These are phyloP conservation scores for Fragaria ananassa DNA, from an alignment of 306 rosid genomes.

Conservation along the genomic window DNA sequence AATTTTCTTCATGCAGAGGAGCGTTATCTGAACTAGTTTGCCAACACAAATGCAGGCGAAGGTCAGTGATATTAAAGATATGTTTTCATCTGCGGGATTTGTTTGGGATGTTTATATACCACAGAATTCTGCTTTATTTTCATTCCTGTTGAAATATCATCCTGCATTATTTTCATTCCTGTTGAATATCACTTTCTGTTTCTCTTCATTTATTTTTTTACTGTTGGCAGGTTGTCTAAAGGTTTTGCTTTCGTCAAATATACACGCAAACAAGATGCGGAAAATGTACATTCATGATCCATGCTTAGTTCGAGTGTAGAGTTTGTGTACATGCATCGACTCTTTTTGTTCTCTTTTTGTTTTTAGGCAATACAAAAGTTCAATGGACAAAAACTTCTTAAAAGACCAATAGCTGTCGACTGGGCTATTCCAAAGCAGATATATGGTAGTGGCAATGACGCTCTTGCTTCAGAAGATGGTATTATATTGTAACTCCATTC, in stretches of 20 bases:
- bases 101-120: conserved; percentile 93
- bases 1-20: conserved; percentile 25
- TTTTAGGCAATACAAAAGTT: conserved; percentile 71
- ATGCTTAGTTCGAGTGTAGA: conserved; percentile 16
- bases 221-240: conserved; percentile 70
- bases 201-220: neutral
- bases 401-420: conserved; percentile 89
- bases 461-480: conserved; percentile 59
- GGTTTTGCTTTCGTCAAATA: conserved; percentile 94
- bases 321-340: conserved; percentile 16
- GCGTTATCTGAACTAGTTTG: conserved; percentile 32
- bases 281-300: conserved; percentile 48
- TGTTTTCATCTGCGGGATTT: conserved; percentile 70
- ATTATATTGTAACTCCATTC: neutral
- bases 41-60: conserved; percentile 56
- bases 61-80: conserved; percentile 54
- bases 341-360: conserved; percentile 16
- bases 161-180: conserved; percentile 6
- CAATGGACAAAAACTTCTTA: conserved; percentile 66
- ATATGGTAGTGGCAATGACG: conserved; percentile 47
- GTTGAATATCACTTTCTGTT: conserved; percentile 8
- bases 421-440: conserved; percentile 90
- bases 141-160: conserved; percentile 5
- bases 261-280: conserved; percentile 82
- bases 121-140: conserved; percentile 38